Base-by-base conservation (phyloP, 495 filamentous ascomycete genomes). In the Penicillium steckii region DNA sequence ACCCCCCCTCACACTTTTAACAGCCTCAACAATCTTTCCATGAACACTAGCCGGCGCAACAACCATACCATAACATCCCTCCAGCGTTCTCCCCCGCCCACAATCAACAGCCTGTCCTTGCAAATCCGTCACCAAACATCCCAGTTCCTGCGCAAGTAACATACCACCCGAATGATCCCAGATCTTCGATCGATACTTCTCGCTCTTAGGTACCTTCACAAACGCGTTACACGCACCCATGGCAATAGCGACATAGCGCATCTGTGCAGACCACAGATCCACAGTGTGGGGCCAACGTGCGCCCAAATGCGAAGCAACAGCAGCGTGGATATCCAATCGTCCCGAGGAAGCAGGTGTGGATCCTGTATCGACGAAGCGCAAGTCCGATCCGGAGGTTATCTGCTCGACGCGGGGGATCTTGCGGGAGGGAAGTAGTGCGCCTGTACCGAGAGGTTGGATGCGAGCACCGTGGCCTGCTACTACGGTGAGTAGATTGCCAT, bases 81-180 rank as follows among this genome's bases (percentile, higher is more conserved):
- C 65, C 46, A 77, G 52, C 8, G 62, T 71, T 49, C 74, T 59
- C 2, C 74, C 74, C 38, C 65, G 41, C n/a, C 70, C 61, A 55
- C 70, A 75, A 47, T 75, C 66, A 13, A 77, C 70, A 1, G 62
- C 44, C 4, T 52, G 54, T 3, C 84, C 79, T 44, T 83, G 66
- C 2, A 88, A 66, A 55, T 89, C 85, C 0, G 80, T 86, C 15
- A 89, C 74, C 46, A 70, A 70, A 24, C 81, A 83, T 0, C 86
- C 86, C 2, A 83, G 66, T 57, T 89, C 86, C 64, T 82, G 71
- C 40, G 81, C 85, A 25, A 88, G 70, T 22, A 89, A 63, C 78
- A 87, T 84, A 0, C 83, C 85, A 7, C 85, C 86, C 0, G 82
- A 80, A 65, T 89, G 86, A 55, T 89, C 86, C 86, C 86, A 89